Percentiles rank a stretch among this genome's conserved stretches.
These are phyloP conservation scores for Boletus nobilissimus DNA, from an alignment of 1,284 basidiomycete genomes.

Conservation along the genomic window DNA sequence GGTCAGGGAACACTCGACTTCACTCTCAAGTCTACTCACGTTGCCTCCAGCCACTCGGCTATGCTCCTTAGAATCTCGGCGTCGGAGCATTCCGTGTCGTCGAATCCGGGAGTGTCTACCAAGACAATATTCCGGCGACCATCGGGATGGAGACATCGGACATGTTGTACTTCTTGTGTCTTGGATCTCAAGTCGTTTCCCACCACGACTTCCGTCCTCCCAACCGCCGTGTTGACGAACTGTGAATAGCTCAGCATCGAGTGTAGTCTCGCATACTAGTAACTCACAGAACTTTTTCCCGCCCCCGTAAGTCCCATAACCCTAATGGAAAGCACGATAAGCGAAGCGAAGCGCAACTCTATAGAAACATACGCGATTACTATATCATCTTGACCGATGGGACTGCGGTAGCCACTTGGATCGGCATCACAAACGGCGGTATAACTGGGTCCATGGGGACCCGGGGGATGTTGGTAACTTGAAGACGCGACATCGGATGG, in stretches of 20 bases:
- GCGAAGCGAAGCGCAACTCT: background rate
- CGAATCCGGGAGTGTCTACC: conserved; percentile 43
- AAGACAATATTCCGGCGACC: no score
- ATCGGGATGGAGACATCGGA: no score
- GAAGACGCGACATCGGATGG: background rate
- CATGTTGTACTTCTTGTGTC: conserved; percentile 25
- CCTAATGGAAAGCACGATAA: conserved; percentile 29
- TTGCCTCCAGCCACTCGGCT: background rate
- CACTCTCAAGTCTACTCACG: no score
- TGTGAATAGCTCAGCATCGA: conserved; percentile 5
- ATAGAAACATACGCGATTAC: conserved; percentile 33
- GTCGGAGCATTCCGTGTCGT: conserved; percentile 35
- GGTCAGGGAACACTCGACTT: no score
- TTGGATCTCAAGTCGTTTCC: conserved; percentile 7
- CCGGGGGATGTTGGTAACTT: background rate
- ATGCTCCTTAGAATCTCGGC: conserved; percentile 32
- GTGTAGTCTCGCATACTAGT: background rate
- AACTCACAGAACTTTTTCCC: conserved; percentile 52
- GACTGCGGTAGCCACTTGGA: background rate
- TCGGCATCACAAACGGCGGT: no score
- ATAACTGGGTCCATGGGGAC: background rate
- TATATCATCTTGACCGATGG: conserved; percentile 20
- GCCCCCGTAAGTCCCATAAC: conserved; percentile 54
- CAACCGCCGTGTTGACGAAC: conserved; percentile 37
- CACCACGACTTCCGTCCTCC: background rate